Evolutionary conservation across 306 rosid genomes (phyloP), one percentile per base, ranked within the genome.

Genomic region (Vicia faba): DNA sequence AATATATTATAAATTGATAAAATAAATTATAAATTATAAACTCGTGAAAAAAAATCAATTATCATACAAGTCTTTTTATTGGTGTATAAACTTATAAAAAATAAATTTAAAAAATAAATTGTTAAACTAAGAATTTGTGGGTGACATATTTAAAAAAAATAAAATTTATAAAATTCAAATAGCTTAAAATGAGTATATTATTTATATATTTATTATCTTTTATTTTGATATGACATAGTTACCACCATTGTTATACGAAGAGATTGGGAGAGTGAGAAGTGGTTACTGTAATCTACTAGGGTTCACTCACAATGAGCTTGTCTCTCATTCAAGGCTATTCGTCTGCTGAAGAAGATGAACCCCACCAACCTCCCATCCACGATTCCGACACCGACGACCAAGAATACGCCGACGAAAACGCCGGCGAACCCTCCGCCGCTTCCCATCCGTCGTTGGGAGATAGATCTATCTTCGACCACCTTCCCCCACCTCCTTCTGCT

Each of bases 321-420:
- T 75, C 98, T 1, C 91, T 92, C 3, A 71, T 89, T 75, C 98
- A 92, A 80, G 84, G 89, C 71, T 92, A 92, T 55, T 87, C 98
- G 78, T 92, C 98, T 0, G 80, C 80, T 0, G 97, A 88, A 69
- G 96, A 88, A 41, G 73, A 74, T 0, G 38, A 55, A 26, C 2
- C 15, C 7, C 64, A 72, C 5, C 69, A 77, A 18, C 61, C 48
- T 58, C 51, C 64, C 66, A 12, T 60, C 69, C 69, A 67, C 23
- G 15, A 48, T 69, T 78, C 89, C 43, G 82, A 69, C 50, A 13
- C 61, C 61, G 71, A 55, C 35, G 66, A 26, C 18, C 61, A 64
- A 31, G 60, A 38, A 1, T 40, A 40, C 8, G 68, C 25, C 31
- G 29, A 16, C 23, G 2, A 48, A 2, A 49, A 8, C 43, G 40